phyloP scores from a whole-genome alignment of 1,284 basidiomycete species.

The Irpex sp. region DNA sequence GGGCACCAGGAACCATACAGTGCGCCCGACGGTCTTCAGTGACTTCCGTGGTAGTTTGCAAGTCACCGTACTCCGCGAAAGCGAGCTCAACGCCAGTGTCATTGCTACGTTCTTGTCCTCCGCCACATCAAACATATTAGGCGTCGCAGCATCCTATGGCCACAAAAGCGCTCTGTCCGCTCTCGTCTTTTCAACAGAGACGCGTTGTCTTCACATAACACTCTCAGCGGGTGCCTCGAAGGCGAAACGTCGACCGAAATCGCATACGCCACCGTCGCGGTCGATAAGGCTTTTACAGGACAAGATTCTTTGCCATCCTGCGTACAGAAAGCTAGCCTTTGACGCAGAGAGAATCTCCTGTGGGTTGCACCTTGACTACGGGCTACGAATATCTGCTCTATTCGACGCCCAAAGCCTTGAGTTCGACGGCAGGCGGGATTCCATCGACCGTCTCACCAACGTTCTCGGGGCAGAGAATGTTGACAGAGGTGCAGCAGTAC shows the following conservation, averaged over 20 bases:
- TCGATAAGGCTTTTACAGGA: slow-evolving; percentile 10
- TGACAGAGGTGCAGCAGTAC: slow-evolving; percentile 1
- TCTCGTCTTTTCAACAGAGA: slow-evolving; percentile 35
- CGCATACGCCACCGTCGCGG: neutral
- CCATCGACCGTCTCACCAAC: neutral
- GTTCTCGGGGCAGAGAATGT: slow-evolving; percentile 11
- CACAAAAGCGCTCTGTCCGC: slow-evolving; percentile 27
- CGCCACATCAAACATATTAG: slow-evolving; percentile 23
- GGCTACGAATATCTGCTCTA: slow-evolving; percentile 32
- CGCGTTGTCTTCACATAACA: slow-evolving; percentile 29
- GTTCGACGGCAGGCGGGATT: neutral
- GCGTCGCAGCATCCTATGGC: slow-evolving; percentile 38
- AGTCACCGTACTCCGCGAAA: slow-evolving; percentile 1
- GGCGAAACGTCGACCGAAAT: neutral
- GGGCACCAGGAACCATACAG: neutral
- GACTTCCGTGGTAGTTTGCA: neutral
- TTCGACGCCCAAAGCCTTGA: slow-evolving; percentile 40
- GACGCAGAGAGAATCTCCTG: slow-evolving; percentile 39
- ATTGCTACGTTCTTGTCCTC: neutral
- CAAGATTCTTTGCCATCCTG: slow-evolving; percentile 14
- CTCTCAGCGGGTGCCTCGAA: neutral
- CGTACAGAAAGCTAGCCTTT: slow-evolving; percentile 31
- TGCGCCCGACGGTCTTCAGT: slow-evolving; percentile 4
- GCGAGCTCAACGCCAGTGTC: slow-evolving; percentile 15
- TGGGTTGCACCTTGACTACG: slow-evolving; percentile 34